These are phyloP conservation scores for Torrubiella hemipterigena DNA, from an alignment of 2,329 filamentous ascomycete species.

Conservation along the genomic window DNA sequence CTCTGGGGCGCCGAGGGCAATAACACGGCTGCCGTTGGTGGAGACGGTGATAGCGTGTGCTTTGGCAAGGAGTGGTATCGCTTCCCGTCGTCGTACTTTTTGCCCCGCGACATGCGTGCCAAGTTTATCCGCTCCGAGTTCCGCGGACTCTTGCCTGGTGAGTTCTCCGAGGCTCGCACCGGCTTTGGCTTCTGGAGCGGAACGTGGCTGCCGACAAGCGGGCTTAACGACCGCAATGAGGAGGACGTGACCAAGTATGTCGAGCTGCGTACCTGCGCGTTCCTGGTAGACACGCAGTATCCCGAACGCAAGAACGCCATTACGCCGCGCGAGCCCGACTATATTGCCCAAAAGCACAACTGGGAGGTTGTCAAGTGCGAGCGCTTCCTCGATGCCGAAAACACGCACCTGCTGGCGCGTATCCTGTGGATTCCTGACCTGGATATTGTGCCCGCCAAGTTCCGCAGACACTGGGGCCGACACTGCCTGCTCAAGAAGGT, in stretches of 20 bases:
- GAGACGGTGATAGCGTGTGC: constrained; percentile 61
- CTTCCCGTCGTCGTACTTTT: constrained; percentile 85
- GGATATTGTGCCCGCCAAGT: constrained; percentile 54
- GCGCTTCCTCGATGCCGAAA: constrained; percentile 67
- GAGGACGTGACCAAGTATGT: constrained; percentile 84
- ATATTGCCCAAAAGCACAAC: constrained; percentile 56
- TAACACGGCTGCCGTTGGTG: constrained; percentile 36
- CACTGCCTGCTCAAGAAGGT: constrained; percentile 71
- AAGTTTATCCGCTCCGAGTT: constrained; percentile 92
- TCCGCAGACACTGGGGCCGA: constrained; percentile 68
- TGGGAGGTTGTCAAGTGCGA: constrained; percentile 73
- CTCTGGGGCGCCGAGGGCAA: constrained; percentile 45
- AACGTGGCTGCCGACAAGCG: constrained; percentile 69
- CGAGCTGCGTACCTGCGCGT: constrained; percentile 63
- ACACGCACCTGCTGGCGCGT: constrained; percentile 62
- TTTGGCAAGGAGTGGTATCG: constrained; percentile 98
- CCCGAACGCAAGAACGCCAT: constrained; percentile 36
- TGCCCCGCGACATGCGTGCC: constrained; percentile 70
- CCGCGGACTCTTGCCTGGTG: constrained; percentile 74
- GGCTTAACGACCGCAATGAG: constrained; percentile 85
- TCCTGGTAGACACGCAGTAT: constrained; percentile 80
- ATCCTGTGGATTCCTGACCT: constrained; percentile 72
- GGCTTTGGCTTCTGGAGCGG: constrained; percentile 67
- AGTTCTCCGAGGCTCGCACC: constrained; percentile 65
- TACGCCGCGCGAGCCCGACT: constrained; percentile 68